Percentiles rank a stretch among this genome's conserved stretches.
Conservation (phyloP, 106 monocot species). For the Chionographis japonica region DNA sequence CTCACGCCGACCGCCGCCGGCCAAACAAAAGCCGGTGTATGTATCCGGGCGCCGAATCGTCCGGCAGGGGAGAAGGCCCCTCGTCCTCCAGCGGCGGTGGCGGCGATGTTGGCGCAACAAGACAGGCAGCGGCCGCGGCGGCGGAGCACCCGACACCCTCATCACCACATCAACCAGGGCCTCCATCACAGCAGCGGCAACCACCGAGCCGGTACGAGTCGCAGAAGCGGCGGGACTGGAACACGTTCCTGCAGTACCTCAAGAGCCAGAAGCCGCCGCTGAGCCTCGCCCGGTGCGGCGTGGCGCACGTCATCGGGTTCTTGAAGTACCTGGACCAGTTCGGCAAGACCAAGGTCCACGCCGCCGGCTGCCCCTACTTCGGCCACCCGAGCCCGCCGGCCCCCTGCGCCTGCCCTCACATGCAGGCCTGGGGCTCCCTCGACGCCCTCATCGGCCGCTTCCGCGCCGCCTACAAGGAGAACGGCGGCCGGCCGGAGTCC, state of each 20-base stretch:
- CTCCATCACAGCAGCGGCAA: too few species aligned
- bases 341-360: conserved; percentile 40
- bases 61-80: too few species aligned
- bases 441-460: background rate
- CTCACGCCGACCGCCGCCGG: too few species aligned
- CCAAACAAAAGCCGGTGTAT: too few species aligned
- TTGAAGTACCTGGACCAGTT: conserved; percentile 35
- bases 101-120: too few species aligned
- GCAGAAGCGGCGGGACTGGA: conserved; percentile 64
- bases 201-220: conserved; percentile 47
- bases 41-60: too few species aligned
- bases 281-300: conserved; percentile 31
- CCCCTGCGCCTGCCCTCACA: too few species aligned
- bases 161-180: too few species aligned
- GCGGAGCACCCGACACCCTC: too few species aligned
- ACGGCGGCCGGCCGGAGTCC: conserved; percentile 12
- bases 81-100: too few species aligned
- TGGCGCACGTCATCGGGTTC: conserved; percentile 36
- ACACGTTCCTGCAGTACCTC: conserved; percentile 58
- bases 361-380: background rate
- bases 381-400: background rate
- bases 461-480: conserved; percentile 9
- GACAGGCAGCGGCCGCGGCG: too few species aligned
- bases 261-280: conserved; percentile 54
- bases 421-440: too few species aligned